Evolutionary conservation across 2,329 filamentous ascomycete genomes (phyloP).

Genomic region (Alternaria alternata): DNA sequence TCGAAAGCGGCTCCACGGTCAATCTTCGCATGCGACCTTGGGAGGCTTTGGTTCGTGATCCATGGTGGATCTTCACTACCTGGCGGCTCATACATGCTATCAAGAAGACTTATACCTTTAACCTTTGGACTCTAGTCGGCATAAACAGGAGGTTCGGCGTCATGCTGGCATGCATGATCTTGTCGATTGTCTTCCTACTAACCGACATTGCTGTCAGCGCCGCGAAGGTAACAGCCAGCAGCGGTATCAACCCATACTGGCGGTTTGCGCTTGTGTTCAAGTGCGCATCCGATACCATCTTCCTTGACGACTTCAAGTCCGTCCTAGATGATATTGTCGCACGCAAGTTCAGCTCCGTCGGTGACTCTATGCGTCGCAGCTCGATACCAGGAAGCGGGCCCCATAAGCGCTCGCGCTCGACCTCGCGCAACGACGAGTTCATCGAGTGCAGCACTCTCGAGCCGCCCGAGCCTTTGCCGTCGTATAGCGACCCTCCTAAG

Average conservation of each 20-base stretch:
- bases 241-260: constrained; percentile 49
- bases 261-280: constrained; percentile 49
- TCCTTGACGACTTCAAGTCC: constrained; percentile 49
- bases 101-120: constrained; percentile 46
- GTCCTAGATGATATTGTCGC: constrained; percentile 45
- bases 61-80: constrained; percentile 50
- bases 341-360: constrained; percentile 32
- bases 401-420: constrained; percentile 25
- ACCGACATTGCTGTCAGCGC: constrained; percentile 44
- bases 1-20: constrained; percentile 32
- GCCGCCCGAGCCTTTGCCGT: neutral
- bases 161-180: constrained; percentile 46
- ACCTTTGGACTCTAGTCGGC: constrained; percentile 30
- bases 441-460: constrained; percentile 29
- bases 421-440: constrained; percentile 27
- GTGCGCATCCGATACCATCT: constrained; percentile 47
- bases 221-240: constrained; percentile 31
- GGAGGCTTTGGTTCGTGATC: constrained; percentile 45
- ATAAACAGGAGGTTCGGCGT: constrained; percentile 45
- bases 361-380: constrained; percentile 23
- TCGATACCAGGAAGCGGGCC: constrained; percentile 17
- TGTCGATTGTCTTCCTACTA: constrained; percentile 43
- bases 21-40: constrained; percentile 43
- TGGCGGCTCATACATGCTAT: constrained; percentile 44
- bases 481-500: constrained; percentile 5